phyloP scores from a whole-genome alignment of 2,329 filamentous ascomycete genomes.

The Alternaria viburni region DNA sequence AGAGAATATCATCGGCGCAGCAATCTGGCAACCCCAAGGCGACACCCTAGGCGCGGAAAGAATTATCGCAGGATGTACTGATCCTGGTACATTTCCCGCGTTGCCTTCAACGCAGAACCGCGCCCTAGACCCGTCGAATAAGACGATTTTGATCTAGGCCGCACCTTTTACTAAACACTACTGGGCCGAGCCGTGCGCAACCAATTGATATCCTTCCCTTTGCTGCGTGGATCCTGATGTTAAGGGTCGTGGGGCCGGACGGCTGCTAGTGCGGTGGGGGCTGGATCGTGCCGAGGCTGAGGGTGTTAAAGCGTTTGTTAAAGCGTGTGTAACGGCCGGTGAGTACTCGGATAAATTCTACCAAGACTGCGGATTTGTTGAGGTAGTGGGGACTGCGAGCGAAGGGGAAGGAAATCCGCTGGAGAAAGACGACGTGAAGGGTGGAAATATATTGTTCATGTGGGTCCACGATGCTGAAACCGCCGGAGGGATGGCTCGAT shows the following conservation, averaged over 20 bases:
- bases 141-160: slow-evolving; percentile 8
- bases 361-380: slow-evolving; percentile 42
- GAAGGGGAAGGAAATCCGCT: slow-evolving; percentile 45
- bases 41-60: slow-evolving; percentile 17
- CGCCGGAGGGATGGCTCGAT: too few relatives aligned
- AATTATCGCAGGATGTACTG: slow-evolving; percentile 5
- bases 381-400: slow-evolving; percentile 37
- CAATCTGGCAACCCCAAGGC: slow-evolving; percentile 32
- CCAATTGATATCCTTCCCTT: not conserved
- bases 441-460: slow-evolving; percentile 46
- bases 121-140: slow-evolving; percentile 22
- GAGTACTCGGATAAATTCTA: slow-evolving; percentile 53
- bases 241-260: slow-evolving; percentile 49
- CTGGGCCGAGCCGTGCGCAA: slow-evolving; percentile 8
- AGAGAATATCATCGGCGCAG: slow-evolving; percentile 27
- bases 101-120: slow-evolving; percentile 17
- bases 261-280: slow-evolving; percentile 52
- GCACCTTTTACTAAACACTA: slow-evolving; percentile 18
- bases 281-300: slow-evolving; percentile 48
- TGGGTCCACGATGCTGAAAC: not conserved
- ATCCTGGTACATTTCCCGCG: slow-evolving; percentile 2
- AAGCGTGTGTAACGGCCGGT: slow-evolving; percentile 36
- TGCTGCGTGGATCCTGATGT: slow-evolving; percentile 50
- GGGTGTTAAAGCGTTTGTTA: slow-evolving; percentile 36
- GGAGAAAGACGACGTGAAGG: slow-evolving; percentile 23